Conservation (phyloP, 1,139 yeast genomes). For the Hyphopichia buzzinii region DNA sequence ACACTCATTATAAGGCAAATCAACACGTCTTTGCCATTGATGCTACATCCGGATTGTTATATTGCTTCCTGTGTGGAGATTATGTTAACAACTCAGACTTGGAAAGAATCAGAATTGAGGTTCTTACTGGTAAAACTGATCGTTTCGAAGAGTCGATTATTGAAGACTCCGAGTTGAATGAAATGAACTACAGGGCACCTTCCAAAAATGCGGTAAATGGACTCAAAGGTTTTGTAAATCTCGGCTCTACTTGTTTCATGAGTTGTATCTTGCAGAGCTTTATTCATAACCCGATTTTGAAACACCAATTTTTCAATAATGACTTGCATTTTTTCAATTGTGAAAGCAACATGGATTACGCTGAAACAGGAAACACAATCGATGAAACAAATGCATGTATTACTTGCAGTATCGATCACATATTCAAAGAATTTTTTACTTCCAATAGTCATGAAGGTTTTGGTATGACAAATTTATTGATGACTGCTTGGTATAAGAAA, state of each 20-base stretch:
- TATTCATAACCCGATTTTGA: constrained; percentile 82
- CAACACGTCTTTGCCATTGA: constrained; percentile 78
- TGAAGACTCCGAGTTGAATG: constrained; percentile 10
- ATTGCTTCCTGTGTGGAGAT: constrained; percentile 76
- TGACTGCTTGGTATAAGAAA: constrained; percentile 82
- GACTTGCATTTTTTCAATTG: constrained; percentile 49
- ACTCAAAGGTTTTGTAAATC: constrained; percentile 80
- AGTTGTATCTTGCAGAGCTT: constrained; percentile 83
- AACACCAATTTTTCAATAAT: constrained; percentile 73
- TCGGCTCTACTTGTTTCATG: constrained; percentile 97
- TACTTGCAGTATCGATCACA: constrained; percentile 79
- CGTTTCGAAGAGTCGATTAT: constrained; percentile 21
- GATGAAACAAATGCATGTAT: constrained; percentile 57
- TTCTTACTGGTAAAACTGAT: constrained; percentile 16
- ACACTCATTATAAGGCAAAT: constrained; percentile 54
- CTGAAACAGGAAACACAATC: constrained; percentile 21
- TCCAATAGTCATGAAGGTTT: constrained; percentile 57
- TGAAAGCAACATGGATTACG: constrained; percentile 19
- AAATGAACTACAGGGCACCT: constrained; percentile 41
- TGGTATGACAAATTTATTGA: constrained; percentile 71
- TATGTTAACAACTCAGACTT: constrained; percentile 61
- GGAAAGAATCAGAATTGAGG: constrained; percentile 48
- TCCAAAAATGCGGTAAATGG: constrained; percentile 66
- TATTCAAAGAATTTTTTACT: constrained; percentile 65
- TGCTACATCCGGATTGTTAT: constrained; percentile 55